These are phyloP conservation scores for Cucurbita argyrosperma DNA, from an alignment of 306 rosid genomes.

Conservation along the genomic window DNA sequence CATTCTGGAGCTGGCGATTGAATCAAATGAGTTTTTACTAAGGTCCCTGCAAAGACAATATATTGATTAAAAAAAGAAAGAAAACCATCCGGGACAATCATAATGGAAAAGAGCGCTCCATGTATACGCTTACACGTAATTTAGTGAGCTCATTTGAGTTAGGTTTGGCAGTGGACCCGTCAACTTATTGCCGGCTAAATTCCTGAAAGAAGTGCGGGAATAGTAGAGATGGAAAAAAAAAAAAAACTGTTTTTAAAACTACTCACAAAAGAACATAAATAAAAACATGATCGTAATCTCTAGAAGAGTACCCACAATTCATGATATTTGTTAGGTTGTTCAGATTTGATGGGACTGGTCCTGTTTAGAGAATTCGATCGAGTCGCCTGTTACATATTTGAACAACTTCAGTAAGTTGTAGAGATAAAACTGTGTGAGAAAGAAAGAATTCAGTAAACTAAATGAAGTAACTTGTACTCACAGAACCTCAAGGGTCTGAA, in stretches of 20 bases:
- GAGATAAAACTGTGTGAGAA: background rate
- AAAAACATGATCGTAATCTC: background rate
- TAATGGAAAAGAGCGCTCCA: background rate
- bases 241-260: background rate
- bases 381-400: slow-evolving; percentile 59
- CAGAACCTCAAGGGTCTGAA: slow-evolving; percentile 85
- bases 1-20: slow-evolving; percentile 62
- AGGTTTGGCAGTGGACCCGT: slow-evolving; percentile 65
- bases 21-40: slow-evolving; percentile 62
- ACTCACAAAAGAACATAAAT: background rate
- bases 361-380: slow-evolving; percentile 63
- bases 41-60: slow-evolving; percentile 49
- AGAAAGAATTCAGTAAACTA: background rate
- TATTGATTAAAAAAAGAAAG: background rate
- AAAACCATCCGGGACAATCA: too few species aligned
- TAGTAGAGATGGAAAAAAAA: background rate
- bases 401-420: slow-evolving; percentile 7
- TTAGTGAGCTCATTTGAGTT: slow-evolving; percentile 43
- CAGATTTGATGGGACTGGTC: slow-evolving; percentile 57
- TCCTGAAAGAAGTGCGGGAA: slow-evolving; percentile 36
- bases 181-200: slow-evolving; percentile 50
- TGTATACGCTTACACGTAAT: slow-evolving; percentile 51
- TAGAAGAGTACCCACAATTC: slow-evolving; percentile 52
- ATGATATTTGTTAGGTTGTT: slow-evolving; percentile 40
- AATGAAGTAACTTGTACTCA: slow-evolving; percentile 36